Percentiles rank a stretch among this genome's conserved stretches.
Conservation (phyloP, 306 rosid genomes). For the Corylus avellana region DNA sequence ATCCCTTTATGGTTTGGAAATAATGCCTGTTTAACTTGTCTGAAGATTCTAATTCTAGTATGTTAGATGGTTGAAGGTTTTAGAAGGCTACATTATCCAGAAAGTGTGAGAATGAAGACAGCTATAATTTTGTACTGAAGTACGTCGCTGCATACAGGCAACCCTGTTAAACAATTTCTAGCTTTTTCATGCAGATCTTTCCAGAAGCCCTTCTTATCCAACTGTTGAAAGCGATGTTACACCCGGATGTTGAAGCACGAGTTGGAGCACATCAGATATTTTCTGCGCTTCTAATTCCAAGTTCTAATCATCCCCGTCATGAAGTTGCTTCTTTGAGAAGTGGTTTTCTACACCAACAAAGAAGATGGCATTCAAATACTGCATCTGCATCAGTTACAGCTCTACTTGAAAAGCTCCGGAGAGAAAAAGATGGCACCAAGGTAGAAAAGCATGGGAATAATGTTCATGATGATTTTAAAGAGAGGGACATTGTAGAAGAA, state of each 20-base stretch:
- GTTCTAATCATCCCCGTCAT: slow-evolving; percentile 49
- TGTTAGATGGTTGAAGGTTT: neutral
- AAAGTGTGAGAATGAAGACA: neutral
- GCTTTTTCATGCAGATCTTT: slow-evolving; percentile 59
- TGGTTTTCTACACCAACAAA: slow-evolving; percentile 57
- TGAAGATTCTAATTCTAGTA: neutral
- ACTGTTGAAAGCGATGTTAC: slow-evolving; percentile 85
- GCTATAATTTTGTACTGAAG: slow-evolving; percentile 11
- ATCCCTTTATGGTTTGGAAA: slow-evolving; percentile 1
- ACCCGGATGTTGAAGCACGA: slow-evolving; percentile 78
- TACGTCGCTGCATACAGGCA: neutral
- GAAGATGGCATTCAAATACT: slow-evolving; percentile 57
- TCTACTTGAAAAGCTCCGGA: slow-evolving; percentile 88
- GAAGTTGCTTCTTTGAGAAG: slow-evolving; percentile 55
- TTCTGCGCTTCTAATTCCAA: slow-evolving; percentile 76
- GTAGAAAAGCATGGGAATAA: slow-evolving; percentile 42
- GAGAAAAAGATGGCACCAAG: slow-evolving; percentile 58
- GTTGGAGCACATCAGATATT: slow-evolving; percentile 93
- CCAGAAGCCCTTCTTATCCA: slow-evolving; percentile 91
- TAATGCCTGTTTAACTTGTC: neutral
- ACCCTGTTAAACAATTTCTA: slow-evolving; percentile 1
- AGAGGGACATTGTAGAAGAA: slow-evolving; percentile 50
- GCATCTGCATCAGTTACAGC: slow-evolving; percentile 82
- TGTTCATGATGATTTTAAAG: slow-evolving; percentile 50
- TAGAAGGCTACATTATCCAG: neutral